Base-by-base conservation (phyloP, 2,329 filamentous ascomycete species). In the Penicillium corylophilum region DNA sequence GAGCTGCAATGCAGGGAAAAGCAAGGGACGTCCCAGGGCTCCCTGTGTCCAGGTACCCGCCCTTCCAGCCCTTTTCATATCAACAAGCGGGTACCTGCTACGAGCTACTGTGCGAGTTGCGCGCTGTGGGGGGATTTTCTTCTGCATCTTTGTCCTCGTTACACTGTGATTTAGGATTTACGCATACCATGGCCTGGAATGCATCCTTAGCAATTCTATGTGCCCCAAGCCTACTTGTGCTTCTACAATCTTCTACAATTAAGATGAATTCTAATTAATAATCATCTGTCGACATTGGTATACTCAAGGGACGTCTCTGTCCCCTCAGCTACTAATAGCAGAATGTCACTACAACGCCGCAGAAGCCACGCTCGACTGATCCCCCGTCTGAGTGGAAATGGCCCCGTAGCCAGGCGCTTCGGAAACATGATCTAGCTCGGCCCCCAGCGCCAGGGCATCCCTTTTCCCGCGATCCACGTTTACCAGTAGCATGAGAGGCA, bases 401-500 rank as follows among this genome's bases (percentile, higher is more conserved):
- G 62, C 49, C 29, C 60, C 62, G 56, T 70, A 64, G 59, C 58
- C 63, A 66, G 52, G 54, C 46, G 38, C 40, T 28, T 58, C 54
- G 8, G 52, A 41, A 26, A 55, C 61, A 40, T 66, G 67, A 53
- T 76, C 70, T 20, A 79, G 57, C 52, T 76, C 76, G 51, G 81
- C 78, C 0, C 86, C 85, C 50, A 92, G 74, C 60, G 77, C 82
- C 59, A 81, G 77, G 1, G 86, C 88, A 64, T 90, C 87, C 41
- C 75, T 72, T 72, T 84, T 89, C 10, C 89, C 89, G 33, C 89
- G 79, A 47, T 95, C 89, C 9, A 95, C 89, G 69, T 96, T 81
- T 31, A 99, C 89, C 48, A 90, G 82, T 67, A 86, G 87, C 72
- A 97, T 89, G 45, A 97, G 76, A 1, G 91, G 90, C 15, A 92